Evolutionary conservation across 495 filamentous ascomycete genomes (phyloP).

Genomic region (Apiosordaria backusii): DNA sequence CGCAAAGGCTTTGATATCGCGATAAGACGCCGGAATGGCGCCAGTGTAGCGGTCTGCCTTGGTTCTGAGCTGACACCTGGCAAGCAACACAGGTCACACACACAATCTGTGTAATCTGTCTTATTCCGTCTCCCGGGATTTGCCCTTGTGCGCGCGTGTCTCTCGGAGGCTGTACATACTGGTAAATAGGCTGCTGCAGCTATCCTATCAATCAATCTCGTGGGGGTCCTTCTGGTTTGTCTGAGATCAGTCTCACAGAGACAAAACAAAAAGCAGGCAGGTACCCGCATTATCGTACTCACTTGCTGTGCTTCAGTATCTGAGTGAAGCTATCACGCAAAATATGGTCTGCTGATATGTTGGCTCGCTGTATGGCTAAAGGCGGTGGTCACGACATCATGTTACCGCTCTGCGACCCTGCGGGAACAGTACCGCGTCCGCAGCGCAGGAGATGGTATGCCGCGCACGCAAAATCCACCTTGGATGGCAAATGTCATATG

Average conservation of each 20-base stretch:
- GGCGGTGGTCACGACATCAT: neutral
- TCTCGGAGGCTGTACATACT: neutral
- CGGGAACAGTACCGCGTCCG: neutral
- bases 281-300: neutral
- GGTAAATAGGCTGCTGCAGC: neutral
- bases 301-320: neutral
- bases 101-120: neutral
- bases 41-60: neutral
- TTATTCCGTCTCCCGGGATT: neutral
- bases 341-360: neutral
- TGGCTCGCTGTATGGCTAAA: neutral
- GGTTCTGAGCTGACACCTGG: neutral
- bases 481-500: slow-evolving; percentile 4
- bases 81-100: too few species aligned
- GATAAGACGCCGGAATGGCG: neutral
- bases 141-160: neutral
- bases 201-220: neutral
- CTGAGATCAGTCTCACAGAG: neutral
- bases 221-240: neutral
- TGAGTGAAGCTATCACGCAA: neutral
- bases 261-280: neutral
- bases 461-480: neutral
- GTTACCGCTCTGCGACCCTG: neutral
- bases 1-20: neutral
- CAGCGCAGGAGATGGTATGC: neutral